Evolutionary conservation across 1,139 yeast genomes (phyloP).

Genomic region (Candida pseudocylindracea): DNA sequence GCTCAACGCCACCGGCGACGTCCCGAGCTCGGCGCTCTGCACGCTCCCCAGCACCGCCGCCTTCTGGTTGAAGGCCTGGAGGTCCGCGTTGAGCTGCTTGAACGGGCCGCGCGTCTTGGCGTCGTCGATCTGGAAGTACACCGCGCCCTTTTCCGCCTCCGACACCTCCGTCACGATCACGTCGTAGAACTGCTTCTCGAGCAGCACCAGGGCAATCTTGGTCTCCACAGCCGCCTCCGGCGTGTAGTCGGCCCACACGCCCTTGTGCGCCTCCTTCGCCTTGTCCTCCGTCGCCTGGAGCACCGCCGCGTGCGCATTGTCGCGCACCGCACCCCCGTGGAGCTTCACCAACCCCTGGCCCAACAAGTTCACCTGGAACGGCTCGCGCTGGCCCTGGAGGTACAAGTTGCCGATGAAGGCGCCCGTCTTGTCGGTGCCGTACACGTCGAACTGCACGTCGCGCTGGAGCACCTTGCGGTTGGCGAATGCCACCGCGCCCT

Average conservation of each 20-base stretch:
- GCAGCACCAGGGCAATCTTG: conserved; percentile 6
- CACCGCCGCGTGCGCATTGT: conserved; percentile 29
- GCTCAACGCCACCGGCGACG: conserved; percentile 16
- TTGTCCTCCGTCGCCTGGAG: conserved; percentile 37
- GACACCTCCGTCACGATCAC: conserved; percentile 34
- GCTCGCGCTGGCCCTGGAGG: conserved; percentile 24
- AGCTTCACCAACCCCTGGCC: conserved; percentile 41
- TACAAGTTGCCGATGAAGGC: conserved; percentile 59
- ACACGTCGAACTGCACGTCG: conserved; percentile 47
- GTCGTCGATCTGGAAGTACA: conserved; percentile 29
- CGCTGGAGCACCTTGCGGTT: conserved; percentile 42
- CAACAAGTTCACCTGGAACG: conserved; percentile 41
- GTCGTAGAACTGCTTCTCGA: conserved; percentile 31
- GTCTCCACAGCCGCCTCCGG: conserved; percentile 9
- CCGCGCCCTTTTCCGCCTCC: conserved; percentile 14
- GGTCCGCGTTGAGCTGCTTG: conserved; percentile 19
- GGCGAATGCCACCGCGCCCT: conserved; percentile 28
- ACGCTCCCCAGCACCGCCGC: conserved; percentile 13
- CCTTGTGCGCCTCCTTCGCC: conserved; percentile 32
- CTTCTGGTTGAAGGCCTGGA: conserved; percentile 21
- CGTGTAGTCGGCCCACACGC: conserved; percentile 45
- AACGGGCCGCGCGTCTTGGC: conserved; percentile 13
- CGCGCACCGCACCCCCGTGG: conserved; percentile 43
- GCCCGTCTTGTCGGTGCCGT: conserved; percentile 57
- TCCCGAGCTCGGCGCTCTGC: conserved; percentile 13